Evolutionary conservation across 441 rosid species (phyloP).

Genomic region (Bocquillonia castaneifolia): DNA sequence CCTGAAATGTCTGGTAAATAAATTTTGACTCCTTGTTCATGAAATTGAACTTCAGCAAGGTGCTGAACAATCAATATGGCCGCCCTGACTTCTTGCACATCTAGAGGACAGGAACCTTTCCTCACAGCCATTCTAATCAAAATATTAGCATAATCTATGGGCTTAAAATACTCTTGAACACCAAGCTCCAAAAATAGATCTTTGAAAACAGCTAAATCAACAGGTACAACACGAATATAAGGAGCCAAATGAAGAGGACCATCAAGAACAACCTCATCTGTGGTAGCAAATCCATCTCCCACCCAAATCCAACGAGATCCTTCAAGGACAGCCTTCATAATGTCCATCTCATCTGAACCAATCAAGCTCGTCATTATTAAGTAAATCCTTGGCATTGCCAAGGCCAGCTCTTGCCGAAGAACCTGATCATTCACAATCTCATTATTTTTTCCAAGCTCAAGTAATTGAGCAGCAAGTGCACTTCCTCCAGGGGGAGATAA

Average conservation of each 20-base stretch:
- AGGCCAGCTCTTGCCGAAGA: slow-evolving; percentile 81
- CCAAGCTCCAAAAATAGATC: slow-evolving; percentile 86
- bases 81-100: slow-evolving; percentile 76
- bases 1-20: slow-evolving; percentile 89
- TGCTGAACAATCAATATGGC: slow-evolving; percentile 84
- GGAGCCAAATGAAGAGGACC: slow-evolving; percentile 98
- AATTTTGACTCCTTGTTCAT: slow-evolving; percentile 52
- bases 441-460: slow-evolving; percentile 97
- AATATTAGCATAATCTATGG: slow-evolving; percentile 81
- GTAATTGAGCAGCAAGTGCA: slow-evolving; percentile 95
- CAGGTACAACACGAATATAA: slow-evolving; percentile 86
- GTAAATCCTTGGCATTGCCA: slow-evolving; percentile 91
- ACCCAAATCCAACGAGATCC: slow-evolving; percentile 99
- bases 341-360: slow-evolving; percentile 96
- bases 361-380: slow-evolving; percentile 65
- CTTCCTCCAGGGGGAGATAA: slow-evolving; percentile 91
- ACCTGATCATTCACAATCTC: slow-evolving; percentile 73
- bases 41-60: slow-evolving; percentile 76
- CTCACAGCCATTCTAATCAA: slow-evolving; percentile 68
- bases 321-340: slow-evolving; percentile 95
- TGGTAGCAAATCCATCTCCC: slow-evolving; percentile 96
- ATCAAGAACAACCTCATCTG: slow-evolving; percentile 92
- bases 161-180: slow-evolving; percentile 75
- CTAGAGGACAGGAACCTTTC: slow-evolving; percentile 74
- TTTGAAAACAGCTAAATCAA: slow-evolving; percentile 89